Conservation (phyloP, 768 basidiomycete species). For the Xanthoconium purpureum region DNA sequence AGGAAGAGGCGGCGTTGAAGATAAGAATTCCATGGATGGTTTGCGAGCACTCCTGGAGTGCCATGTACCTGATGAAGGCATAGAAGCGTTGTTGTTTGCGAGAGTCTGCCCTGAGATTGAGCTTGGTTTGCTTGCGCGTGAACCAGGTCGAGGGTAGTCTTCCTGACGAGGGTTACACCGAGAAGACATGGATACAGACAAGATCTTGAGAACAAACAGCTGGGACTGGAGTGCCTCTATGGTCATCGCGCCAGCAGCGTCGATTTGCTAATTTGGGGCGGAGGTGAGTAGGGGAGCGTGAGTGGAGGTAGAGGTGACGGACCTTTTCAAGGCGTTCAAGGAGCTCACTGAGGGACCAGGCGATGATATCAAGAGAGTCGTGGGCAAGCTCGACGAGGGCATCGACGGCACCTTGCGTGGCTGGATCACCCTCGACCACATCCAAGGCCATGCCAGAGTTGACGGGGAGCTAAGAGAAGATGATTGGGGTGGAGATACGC, state of each 20-base stretch:
- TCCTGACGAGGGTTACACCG: slow-evolving; percentile 57
- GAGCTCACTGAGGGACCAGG: slow-evolving; percentile 71
- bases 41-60: slow-evolving; percentile 33
- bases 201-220: slow-evolving; percentile 78
- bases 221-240: slow-evolving; percentile 83
- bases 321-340: slow-evolving; percentile 80
- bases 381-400: slow-evolving; percentile 76
- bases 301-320: slow-evolving; percentile 13
- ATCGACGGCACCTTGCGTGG: slow-evolving; percentile 72
- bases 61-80: slow-evolving; percentile 28
- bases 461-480: slow-evolving; percentile 64
- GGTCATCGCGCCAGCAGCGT: slow-evolving; percentile 48
- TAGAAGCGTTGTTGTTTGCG: slow-evolving; percentile 34
- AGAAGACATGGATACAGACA: slow-evolving; percentile 73
- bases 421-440: slow-evolving; percentile 70
- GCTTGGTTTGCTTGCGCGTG: slow-evolving; percentile 40
- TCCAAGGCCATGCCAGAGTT: slow-evolving; percentile 75
- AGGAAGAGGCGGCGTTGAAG: slow-evolving; percentile 35
- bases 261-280: slow-evolving; percentile 45
- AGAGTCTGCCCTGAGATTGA: slow-evolving; percentile 32
- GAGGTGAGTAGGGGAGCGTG: slow-evolving; percentile 9
- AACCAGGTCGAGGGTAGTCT: slow-evolving; percentile 39
- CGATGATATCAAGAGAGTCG: slow-evolving; percentile 78
- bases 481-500: not conserved
- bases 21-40: slow-evolving; percentile 40